Base-by-base conservation (phyloP, 208 protist species). In the Porcisia deanei region DNA sequence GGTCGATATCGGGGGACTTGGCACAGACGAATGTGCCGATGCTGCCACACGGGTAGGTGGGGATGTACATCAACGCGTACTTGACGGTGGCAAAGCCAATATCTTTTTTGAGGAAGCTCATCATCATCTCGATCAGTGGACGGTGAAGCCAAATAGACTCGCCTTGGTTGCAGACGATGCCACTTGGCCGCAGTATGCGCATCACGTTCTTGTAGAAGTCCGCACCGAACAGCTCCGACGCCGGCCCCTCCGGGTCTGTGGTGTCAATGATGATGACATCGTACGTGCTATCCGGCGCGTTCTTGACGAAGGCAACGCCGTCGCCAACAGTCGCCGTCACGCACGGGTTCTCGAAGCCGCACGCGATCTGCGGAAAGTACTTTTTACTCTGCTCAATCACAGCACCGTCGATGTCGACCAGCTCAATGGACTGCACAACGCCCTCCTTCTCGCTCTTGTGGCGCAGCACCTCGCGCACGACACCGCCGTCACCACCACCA, bases 401-500 rank as follows among this genome's bases (percentile, higher is more conserved):
- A 2, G 74, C 87, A 8, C 91, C 86, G 82, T 99, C 99, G 82
- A 99, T 99, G 79, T 99, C 99, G 78, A 99, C 99, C 34, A 99
- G 85, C 64, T 96, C 96, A 30, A 98, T 84, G 3, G 82, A 74
- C 89, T 98, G 87, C 37, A 99, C 97, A 30, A 80, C 58, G 58
- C 82, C 82, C 3, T 77, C 64, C n/a, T 67, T 52, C 30, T 80
- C 75, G 60, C 69, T 77, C 53, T 86, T 74, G 88, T 99, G 98
- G 49, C 97, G 96, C 49, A 99, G 80, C 49, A 99, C 92, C 86
- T 99, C 98, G 45, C 98, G 92, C 67, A 99, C 82, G 7, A 99
- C 98, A 54, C 98, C 99, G 80, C 98, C 99, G 77, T 99, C 99
- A 41, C 99, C 99, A 68, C 98, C 99, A 58, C 99, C 99, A 83